phyloP scores from a whole-genome alignment of 2,329 filamentous ascomycete species.

The Sporothrix pallida region DNA sequence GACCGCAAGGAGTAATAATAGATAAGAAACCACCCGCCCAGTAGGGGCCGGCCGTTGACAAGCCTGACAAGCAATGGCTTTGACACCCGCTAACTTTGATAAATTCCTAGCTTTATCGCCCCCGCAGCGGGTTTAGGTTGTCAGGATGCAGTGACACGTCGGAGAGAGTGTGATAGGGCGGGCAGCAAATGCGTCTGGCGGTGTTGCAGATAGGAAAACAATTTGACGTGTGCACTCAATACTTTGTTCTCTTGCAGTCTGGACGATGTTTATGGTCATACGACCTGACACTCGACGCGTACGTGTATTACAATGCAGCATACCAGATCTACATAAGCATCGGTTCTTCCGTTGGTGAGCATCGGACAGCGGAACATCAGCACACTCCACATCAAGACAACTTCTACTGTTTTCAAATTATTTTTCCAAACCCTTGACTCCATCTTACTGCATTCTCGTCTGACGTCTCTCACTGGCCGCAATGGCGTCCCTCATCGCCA shows the following conservation, averaged over 20 bases:
- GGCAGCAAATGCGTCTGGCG: neutral
- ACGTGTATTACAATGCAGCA: neutral
- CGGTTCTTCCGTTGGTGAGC: neutral
- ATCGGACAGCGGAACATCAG: neutral
- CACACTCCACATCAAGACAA: conserved; percentile 1
- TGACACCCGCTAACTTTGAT: neutral
- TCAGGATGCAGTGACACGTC: neutral
- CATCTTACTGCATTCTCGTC: neutral
- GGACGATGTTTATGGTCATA: neutral
- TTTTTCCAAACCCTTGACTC: neutral
- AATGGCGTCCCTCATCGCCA: conserved; percentile 14
- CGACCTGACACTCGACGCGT: neutral
- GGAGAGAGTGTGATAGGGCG: neutral
- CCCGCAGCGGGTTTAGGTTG: neutral
- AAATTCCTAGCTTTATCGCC: conserved; percentile 2
- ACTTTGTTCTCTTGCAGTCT: neutral
- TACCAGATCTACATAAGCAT: neutral
- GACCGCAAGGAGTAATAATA: neutral
- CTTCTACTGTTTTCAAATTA: neutral
- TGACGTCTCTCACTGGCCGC: neutral
- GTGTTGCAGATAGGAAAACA: neutral
- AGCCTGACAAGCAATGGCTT: neutral
- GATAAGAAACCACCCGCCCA: neutral
- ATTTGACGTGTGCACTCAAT: neutral
- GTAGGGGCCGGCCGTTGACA: neutral